Conservation (phyloP, 768 basidiomycete species). For the Trametes meyenii region DNA sequence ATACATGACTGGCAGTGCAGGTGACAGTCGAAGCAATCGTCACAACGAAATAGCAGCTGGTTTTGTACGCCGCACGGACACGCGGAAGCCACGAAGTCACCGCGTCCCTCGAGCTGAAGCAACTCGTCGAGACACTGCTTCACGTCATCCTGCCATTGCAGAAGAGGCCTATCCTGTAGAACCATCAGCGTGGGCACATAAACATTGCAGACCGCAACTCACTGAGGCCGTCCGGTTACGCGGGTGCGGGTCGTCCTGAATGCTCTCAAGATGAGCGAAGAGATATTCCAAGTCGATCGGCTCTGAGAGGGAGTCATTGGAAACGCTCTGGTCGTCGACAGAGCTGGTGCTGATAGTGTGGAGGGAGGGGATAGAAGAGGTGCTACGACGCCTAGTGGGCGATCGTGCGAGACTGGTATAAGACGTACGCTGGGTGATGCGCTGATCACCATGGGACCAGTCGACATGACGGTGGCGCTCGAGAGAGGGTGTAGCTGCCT, state of each 20-base stretch:
- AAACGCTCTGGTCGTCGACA: not conserved
- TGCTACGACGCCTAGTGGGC: not conserved
- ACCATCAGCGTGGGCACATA: not conserved
- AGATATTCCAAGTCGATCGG: not conserved
- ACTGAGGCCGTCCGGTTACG: too few relatives aligned
- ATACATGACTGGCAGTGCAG: not conserved
- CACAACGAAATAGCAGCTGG: not conserved
- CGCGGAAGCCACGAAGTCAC: not conserved
- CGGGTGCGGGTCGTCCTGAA: not conserved
- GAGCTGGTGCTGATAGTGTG: not conserved
- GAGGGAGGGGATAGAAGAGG: not conserved
- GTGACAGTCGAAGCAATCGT: not conserved
- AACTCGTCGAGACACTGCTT: constrained; percentile 5
- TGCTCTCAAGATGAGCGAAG: not conserved
- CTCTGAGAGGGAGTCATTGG: not conserved
- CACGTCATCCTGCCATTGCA: not conserved
- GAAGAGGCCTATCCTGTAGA: constrained; percentile 2
- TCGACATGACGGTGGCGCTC: not conserved
- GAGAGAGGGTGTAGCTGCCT: not conserved
- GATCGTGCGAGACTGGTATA: too few relatives aligned
- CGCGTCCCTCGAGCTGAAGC: constrained; percentile 7
- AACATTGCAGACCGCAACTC: not conserved
- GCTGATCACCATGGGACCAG: not conserved
- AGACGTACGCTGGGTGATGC: too few relatives aligned
- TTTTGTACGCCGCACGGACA: not conserved